Evolutionary conservation across 805 yeast genomes (phyloP), one percentile per base, ranked within the genome.

Genomic region (Saturnispora sekii): DNA sequence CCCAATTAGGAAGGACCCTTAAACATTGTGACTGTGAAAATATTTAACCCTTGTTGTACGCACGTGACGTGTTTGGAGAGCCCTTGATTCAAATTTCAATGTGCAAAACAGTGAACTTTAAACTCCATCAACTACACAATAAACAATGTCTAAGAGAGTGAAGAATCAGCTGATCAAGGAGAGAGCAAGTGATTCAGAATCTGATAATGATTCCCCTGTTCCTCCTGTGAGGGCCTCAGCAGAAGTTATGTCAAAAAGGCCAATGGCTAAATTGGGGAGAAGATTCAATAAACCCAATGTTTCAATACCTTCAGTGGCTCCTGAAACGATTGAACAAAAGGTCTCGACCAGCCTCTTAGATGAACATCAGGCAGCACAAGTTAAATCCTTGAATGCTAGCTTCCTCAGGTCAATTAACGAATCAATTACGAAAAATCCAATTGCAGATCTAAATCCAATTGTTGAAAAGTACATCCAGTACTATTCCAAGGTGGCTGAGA

Each of bases 321-420:
- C n/a, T n/a, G n/a, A n/a, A n/a, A n/a, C n/a, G n/a, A n/a, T n/a
- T n/a, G n/a, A n/a, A n/a, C n/a, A n/a, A n/a, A n/a, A n/a, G n/a
- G n/a, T n/a, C n/a, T 28, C 18, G 10, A 14, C 43, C n/a, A 28
- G 9, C 21, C 28, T 18, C 5, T 10, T 43, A 5, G 10, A 41
- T 17, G 32, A 26, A 17, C 72, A 67, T 14, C 69, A 64, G 47
- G 63, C 71, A 21, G 69, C 68, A 12, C 77, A 77, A 55, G 55
- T 79, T 33, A 76, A 72, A 53, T 89, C 94, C 1, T 66, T 85
- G 56, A 84, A 84, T 58, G 70, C 72, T 9, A 76, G 70, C 44
- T 79, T 85, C 52, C 61, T 70, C 29, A 68, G 68, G 12, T 68
- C 78, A 29, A 57, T 85, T 30, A 63, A 63, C 35, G 59, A 64